Percentiles rank a stretch among this genome's conserved stretches.
phyloP scores from a whole-genome alignment of 2,329 filamentous ascomycete genomes.

The Xylariomycetidae sp. region DNA sequence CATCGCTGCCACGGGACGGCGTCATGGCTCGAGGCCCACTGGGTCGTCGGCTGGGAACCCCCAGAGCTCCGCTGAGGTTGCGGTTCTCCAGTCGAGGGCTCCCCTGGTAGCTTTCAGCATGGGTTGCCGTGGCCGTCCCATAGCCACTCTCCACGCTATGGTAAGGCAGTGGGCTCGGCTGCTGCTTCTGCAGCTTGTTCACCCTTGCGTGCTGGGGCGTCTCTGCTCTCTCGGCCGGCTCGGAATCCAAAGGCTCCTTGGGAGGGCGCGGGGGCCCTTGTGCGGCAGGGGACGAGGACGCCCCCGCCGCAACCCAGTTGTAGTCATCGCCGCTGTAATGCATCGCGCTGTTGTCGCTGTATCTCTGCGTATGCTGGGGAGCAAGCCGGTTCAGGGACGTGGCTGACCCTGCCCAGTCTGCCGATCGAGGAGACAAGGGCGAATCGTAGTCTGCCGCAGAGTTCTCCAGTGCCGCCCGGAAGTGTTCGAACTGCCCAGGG shows the following conservation, averaged over 20 bases:
- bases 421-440: conserved; percentile 52
- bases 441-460: conserved; percentile 64
- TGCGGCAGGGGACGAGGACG: conserved; percentile 38
- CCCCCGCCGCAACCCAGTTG: conserved; percentile 26
- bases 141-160: conserved; percentile 51
- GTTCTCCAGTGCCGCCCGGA: conserved; percentile 66
- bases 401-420: conserved; percentile 57
- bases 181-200: conserved; percentile 43
- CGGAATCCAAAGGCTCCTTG: conserved; percentile 52
- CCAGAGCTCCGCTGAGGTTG: conserved; percentile 48
- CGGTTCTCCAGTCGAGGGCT: conserved; percentile 53
- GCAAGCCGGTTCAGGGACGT: conserved; percentile 52
- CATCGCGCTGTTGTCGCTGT: conserved; percentile 40
- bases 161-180: conserved; percentile 48
- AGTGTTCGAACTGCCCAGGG: conserved; percentile 66
- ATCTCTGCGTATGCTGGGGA: conserved; percentile 38
- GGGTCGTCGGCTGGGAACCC: conserved; percentile 46
- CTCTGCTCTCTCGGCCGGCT: conserved; percentile 27
- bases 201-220: conserved; percentile 42
- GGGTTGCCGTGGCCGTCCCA: conserved; percentile 40
- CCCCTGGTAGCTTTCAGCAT: conserved; percentile 38
- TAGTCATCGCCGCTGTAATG: conserved; percentile 37
- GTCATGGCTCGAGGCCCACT: conserved; percentile 58
- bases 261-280: conserved; percentile 51
- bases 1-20: conserved; percentile 42